phyloP scores from a whole-genome alignment of 805 yeast species.

The Candida michaelii region DNA sequence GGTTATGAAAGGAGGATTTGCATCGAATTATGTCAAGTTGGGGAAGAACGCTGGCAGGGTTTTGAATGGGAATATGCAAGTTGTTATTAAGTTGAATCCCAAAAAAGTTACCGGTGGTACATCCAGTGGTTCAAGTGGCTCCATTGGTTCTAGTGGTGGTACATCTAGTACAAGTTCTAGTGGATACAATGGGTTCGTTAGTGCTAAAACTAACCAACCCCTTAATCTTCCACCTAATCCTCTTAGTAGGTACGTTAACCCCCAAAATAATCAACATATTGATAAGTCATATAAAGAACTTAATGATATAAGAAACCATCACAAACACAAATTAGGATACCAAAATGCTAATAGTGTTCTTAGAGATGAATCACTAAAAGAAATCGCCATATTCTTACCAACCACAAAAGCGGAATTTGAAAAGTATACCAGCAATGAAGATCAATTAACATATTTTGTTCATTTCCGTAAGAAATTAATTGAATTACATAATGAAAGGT shows the following conservation, averaged over 20 bases:
- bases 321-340: constrained; percentile 41
- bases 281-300: constrained; percentile 35
- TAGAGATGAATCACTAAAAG: constrained; percentile 41
- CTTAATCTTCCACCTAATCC: constrained; percentile 22
- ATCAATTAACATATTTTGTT: constrained; percentile 32
- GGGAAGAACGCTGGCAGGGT: constrained; percentile 60
- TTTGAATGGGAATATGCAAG: constrained; percentile 40
- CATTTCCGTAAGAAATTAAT: constrained; percentile 39
- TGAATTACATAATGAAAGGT: constrained; percentile 30
- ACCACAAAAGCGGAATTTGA: constrained; percentile 47
- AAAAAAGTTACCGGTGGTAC: not conserved
- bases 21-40: constrained; percentile 66
- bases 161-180: not conserved
- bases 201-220: constrained; percentile 17
- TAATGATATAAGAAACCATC: constrained; percentile 40
- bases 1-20: constrained; percentile 73
- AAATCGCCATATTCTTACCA: constrained; percentile 58
- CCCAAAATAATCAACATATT: constrained; percentile 21
- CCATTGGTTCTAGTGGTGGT: not conserved
- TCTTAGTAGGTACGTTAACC: constrained; percentile 17
- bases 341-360: constrained; percentile 24
- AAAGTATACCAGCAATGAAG: constrained; percentile 34
- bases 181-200: constrained; percentile 11
- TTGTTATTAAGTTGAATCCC: constrained; percentile 50
- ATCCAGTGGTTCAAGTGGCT: not conserved